Evolutionary conservation across 306 rosid genomes (phyloP), one percentile per base, ranked within the genome.

Genomic region (Quercus suber): DNA sequence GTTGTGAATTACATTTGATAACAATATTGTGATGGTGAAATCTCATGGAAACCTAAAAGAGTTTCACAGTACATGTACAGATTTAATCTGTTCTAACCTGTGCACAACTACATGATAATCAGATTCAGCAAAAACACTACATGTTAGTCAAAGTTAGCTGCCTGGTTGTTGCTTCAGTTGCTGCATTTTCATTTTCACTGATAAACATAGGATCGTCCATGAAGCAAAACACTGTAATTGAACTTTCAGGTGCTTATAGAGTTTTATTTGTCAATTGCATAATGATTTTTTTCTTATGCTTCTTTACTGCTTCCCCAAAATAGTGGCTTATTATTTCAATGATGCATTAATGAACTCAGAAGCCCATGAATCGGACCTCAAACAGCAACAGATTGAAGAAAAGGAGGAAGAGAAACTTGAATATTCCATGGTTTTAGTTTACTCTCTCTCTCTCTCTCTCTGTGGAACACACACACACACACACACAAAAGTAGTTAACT

Each of bases 81-180:
- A 14, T 45, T 4, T 67, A 59, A 63, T 21, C 6, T 53, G 35
- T 82, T 67, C 79, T 73, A 69, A 61, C 19, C 33, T 76, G 27
- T 13, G 20, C 25, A 45, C 25, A 57, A 67, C 76, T 51, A 81
- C 81, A 86, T 86, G 88, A 70, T 84, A 28, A 71, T 88, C 85
- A 82, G 55, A 86, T 80, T 84, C 28, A 84, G 86, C 87, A 45
- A 45, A 57, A 57, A 64, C 21, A 63, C 75, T 33, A 80, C 81
- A 89, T 86, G 89, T 52, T 87, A 37, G 73, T 89, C 85, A 83
- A 52, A 87, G 83, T 83, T 20, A 83, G 87, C 85, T 83, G 85
- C 80, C 71, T 85, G 51, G 82, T 77, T 60, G 81, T 67, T 14
- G 90, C 84, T 78, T 74, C 89, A 21, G 33, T 87, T 81, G 82